phyloP scores from a whole-genome alignment of 192 early-diverging fungal genomes.

The Podila horticola region DNA sequence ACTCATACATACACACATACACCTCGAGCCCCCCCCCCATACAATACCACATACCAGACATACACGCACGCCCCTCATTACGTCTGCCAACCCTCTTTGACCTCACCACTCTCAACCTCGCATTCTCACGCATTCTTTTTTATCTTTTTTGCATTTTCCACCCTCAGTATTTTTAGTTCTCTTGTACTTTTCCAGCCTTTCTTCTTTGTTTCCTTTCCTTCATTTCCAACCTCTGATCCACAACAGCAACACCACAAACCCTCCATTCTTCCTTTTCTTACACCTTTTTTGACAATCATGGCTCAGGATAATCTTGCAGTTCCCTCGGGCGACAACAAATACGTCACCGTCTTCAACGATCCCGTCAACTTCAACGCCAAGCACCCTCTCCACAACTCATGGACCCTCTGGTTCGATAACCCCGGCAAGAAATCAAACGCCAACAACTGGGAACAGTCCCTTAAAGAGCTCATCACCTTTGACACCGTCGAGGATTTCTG shows the following conservation, averaged over 20 bases:
- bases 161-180: not conserved
- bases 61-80: not conserved
- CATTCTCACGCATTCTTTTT: not conserved
- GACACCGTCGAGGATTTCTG: conserved; percentile 96
- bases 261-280: not conserved
- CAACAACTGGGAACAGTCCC: conserved; percentile 82
- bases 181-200: not conserved
- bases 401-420: conserved; percentile 97
- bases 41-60: not conserved
- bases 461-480: conserved; percentile 93
- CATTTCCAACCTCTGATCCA: not conserved
- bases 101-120: not conserved
- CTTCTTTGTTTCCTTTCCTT: not conserved
- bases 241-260: not conserved
- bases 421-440: conserved; percentile 81
- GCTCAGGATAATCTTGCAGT: conserved; percentile 48
- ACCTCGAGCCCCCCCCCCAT: not conserved
- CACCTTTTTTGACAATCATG: conserved; percentile 7
- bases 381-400: conserved; percentile 87
- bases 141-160: conserved; percentile 1
- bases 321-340: conserved; percentile 44
- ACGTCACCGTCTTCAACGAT: conserved; percentile 55
- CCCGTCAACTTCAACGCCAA: conserved; percentile 73
- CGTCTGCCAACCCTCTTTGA: not conserved
- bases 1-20: not conserved